Conservation (phyloP, 768 basidiomycete genomes). For the Rhizopogon vulgaris region DNA sequence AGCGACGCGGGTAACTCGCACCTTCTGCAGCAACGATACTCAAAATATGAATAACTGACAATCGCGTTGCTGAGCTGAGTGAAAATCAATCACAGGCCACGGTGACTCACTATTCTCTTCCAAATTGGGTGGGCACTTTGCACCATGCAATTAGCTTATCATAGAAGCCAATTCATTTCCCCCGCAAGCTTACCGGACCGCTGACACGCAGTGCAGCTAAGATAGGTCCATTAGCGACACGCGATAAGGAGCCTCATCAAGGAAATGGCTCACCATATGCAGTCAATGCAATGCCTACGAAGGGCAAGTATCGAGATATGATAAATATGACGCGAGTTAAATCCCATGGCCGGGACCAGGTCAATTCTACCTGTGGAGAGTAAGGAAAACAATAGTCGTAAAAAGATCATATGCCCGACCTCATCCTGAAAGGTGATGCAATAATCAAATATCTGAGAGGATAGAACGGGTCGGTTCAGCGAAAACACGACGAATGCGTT, state of each 20-base stretch:
- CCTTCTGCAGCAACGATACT: constrained; percentile 6
- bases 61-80: background rate
- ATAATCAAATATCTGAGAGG: constrained; percentile 5
- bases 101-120: constrained; percentile 8
- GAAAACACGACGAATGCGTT: background rate
- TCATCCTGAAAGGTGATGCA: constrained; percentile 7
- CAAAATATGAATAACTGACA: constrained; percentile 3
- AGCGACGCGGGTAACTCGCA: background rate
- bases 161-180: background rate
- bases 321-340: constrained; percentile 10
- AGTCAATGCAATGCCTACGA: constrained; percentile 7
- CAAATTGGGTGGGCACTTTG: background rate
- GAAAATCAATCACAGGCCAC: background rate
- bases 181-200: background rate
- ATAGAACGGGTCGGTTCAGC: background rate
- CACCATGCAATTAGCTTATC: background rate
- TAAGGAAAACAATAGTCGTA: background rate
- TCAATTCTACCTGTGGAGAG: constrained; percentile 9
- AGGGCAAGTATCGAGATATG: constrained; percentile 17
- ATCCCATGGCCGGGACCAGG: constrained; percentile 15
- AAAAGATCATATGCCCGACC: background rate
- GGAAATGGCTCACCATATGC: constrained; percentile 7
- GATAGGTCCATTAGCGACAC: background rate
- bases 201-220: constrained; percentile 1
- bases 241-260: constrained; percentile 1